Evolutionary conservation across 2,329 filamentous ascomycete species (phyloP), one percentile per base, ranked within the genome.

Genomic region (Aspergillus piperis): DNA sequence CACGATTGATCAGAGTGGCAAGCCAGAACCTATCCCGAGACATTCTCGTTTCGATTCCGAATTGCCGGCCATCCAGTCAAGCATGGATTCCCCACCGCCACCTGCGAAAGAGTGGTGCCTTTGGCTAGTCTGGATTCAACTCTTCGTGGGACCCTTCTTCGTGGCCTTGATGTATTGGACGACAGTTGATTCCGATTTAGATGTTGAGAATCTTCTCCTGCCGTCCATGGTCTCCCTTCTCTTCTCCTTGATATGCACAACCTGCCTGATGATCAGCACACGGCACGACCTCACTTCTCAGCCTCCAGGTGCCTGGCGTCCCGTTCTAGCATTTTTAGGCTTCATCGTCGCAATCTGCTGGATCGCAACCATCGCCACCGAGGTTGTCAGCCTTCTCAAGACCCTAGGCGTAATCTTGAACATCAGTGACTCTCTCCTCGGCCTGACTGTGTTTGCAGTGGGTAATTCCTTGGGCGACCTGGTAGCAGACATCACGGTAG

Each of bases 381-480:
- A 99, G 79, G 95, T 99, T 5, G 95, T 99, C 5, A 93, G 92
- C 32, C 90, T 97, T 5, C 84, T 99, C 64, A 98, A 99, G 78
- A 90, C 95, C 0, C 82, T 98, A 52, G 95, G 95, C 8, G 90
- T 98, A 30, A 91, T 99, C 54, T 81, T 96, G 58, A 89, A 90
- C 70, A 99, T 99, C 72, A 95, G 90, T 15, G 95, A 99, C 76
- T 95, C 95, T 3, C 91, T 99, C 64, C 84, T 99, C 10, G 95
- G 95, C 1, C 84, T 99, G 54, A 99, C 95, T 15, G 89, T 99
- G 57, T 99, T 99, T 74, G 95, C 95, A 2, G 92, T 97, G 36
- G 95, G 95, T 27, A 99, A 99, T 77, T 96, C 91, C 8, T 83
- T 98, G 8, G 94, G 95, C 39, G 95, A 99, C 70, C 82, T 99